Evolutionary conservation across 306 rosid genomes (phyloP).

Genomic region (Phaseolus lunatus): DNA sequence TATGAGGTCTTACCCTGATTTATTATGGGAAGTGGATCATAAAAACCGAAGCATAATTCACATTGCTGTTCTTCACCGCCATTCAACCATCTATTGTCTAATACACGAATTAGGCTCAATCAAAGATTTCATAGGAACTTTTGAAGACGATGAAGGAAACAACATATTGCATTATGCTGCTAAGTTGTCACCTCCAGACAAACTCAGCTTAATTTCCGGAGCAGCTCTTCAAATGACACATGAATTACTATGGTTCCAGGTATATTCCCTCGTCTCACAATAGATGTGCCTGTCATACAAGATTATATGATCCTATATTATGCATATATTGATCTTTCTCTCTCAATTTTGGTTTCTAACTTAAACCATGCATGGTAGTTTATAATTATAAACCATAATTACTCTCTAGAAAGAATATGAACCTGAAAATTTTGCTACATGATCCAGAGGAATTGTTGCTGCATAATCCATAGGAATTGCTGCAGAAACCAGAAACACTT

Average conservation of each 20-base stretch:
- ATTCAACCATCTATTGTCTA: conserved; percentile 47
- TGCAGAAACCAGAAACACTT: too few species aligned
- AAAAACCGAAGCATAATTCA: conserved; percentile 51
- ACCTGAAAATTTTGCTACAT: too few species aligned
- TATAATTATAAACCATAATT: too few species aligned
- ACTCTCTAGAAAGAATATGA: too few species aligned
- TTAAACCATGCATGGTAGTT: not conserved
- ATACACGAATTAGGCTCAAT: conserved; percentile 41
- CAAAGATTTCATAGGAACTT: conserved; percentile 43
- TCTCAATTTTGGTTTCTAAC: not conserved
- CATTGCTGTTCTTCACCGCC: conserved; percentile 53
- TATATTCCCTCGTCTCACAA: conserved; percentile 2
- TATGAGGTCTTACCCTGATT: conserved; percentile 46
- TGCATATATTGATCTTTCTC: not conserved
- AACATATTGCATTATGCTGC: conserved; percentile 54
- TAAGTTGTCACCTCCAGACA: conserved; percentile 44
- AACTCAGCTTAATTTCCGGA: conserved; percentile 48
- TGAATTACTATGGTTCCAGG: conserved; percentile 58
- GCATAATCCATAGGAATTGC: too few species aligned
- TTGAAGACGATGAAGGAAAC: conserved; percentile 38
- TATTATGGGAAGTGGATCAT: conserved; percentile 48
- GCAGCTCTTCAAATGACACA: conserved; percentile 56
- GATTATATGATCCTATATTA: not conserved
- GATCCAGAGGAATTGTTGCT: too few species aligned
- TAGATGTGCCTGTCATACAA: not conserved